A percentile compares a stretch with the other conserved stretches of the same genome.
Conservation (phyloP, 176 grass and related monocot genomes). For the Carex cristatella region DNA sequence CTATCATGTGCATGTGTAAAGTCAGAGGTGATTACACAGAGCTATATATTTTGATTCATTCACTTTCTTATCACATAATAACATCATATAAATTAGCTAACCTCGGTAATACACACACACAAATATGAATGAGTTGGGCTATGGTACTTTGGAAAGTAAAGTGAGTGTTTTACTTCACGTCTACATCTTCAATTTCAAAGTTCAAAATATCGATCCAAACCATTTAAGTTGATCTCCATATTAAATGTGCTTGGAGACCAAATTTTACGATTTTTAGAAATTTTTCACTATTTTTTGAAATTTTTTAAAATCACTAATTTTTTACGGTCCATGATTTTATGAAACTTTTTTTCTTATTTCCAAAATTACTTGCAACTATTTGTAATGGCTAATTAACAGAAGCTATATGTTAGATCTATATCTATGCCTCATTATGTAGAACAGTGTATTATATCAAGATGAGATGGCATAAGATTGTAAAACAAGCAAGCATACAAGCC, state of each 20-base stretch:
- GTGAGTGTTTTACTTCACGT: too few species aligned
- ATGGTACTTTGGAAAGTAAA: too few species aligned
- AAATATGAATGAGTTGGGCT: too few species aligned
- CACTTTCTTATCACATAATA: not conserved
- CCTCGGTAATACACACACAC: not conserved
- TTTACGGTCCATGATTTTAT: too few species aligned
- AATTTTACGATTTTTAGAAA: too few species aligned
- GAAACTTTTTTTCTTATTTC: not conserved
- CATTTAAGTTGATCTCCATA: too few species aligned
- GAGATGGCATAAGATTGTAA: not conserved
- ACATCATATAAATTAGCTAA: not conserved
- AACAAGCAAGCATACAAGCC: not conserved
- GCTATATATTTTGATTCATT: not conserved
- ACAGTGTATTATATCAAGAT: not conserved
- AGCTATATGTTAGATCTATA: not conserved
- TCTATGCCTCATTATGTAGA: too few species aligned
- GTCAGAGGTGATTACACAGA: not conserved
- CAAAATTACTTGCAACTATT: not conserved
- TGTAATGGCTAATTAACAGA: not conserved
- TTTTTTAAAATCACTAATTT: too few species aligned
- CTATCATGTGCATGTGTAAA: not conserved
- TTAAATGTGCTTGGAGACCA: too few species aligned
- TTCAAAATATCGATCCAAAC: too few species aligned
- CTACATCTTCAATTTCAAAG: too few species aligned
- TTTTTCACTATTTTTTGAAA: too few species aligned